phyloP scores from a whole-genome alignment of 257 asterid species.

The Solanum acaule region DNA sequence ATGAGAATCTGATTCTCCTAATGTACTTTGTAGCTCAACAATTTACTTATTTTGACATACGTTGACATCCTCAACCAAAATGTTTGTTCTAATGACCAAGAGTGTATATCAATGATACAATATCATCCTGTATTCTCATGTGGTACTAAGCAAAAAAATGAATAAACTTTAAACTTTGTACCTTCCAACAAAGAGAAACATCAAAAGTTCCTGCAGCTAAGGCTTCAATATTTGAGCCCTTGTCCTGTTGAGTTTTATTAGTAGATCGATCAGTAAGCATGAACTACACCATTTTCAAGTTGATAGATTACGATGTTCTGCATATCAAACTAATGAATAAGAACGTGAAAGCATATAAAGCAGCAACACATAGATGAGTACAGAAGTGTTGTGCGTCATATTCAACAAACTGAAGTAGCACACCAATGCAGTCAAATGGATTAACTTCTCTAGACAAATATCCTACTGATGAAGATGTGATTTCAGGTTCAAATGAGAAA shows the following conservation, averaged over 20 bases:
- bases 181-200: conserved; percentile 53
- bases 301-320: not conserved
- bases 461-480: not conserved
- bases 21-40: not conserved
- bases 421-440: not conserved
- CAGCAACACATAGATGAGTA: not conserved
- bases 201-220: conserved; percentile 32
- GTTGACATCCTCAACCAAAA: not conserved
- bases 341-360: not conserved
- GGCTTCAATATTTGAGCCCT: conserved; percentile 44
- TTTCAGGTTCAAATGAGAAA: not conserved
- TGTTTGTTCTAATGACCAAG: not conserved
- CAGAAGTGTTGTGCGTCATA: not conserved
- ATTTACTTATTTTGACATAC: not conserved
- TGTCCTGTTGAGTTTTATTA: conserved; percentile 21
- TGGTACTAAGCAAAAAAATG: not conserved
- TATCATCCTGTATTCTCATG: not conserved
- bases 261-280: not conserved
- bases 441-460: not conserved
- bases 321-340: not conserved
- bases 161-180: conserved; percentile 1
- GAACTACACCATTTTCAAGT: not conserved
- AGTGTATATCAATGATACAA: not conserved
- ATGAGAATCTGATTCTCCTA: not conserved
- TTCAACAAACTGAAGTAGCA: not conserved